A percentile compares a stretch with the other conserved stretches of the same genome.
Conservation (phyloP, 495 filamentous ascomycete genomes). For the Podospora conica region DNA sequence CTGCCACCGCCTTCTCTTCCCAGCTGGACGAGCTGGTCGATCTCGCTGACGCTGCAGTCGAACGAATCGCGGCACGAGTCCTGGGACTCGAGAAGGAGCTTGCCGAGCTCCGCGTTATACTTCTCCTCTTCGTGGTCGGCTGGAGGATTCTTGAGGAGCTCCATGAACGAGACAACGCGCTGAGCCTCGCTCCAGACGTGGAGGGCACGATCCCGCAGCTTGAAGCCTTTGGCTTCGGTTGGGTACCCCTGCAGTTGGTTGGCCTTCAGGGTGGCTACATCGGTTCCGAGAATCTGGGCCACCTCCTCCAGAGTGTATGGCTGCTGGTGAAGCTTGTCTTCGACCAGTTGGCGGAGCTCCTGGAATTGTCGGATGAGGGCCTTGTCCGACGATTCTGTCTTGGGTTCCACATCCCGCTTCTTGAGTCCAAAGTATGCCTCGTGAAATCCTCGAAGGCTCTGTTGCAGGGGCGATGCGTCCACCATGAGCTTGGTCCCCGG, state of each 20-base stretch:
- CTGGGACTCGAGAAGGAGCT: slow-evolving; percentile 84
- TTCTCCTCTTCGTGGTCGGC: slow-evolving; percentile 28
- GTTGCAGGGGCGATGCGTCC: slow-evolving; percentile 78
- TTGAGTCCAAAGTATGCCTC: slow-evolving; percentile 65
- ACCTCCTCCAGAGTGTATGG: neutral
- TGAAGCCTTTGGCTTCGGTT: slow-evolving; percentile 82
- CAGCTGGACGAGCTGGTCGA: slow-evolving; percentile 79
- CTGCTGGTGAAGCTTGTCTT: neutral
- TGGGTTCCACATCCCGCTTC: slow-evolving; percentile 30
- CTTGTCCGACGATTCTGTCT: neutral
- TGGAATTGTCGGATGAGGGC: neutral
- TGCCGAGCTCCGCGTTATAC: slow-evolving; percentile 67
- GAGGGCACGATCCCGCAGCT: slow-evolving; percentile 73
- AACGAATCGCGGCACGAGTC: slow-evolving; percentile 75
- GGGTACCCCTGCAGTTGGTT: slow-evolving; percentile 79
- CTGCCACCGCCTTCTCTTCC: slow-evolving; percentile 70
- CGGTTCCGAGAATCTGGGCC: neutral
- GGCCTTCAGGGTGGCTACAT: slow-evolving; percentile 57
- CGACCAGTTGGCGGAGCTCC: too few relatives aligned
- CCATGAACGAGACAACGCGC: slow-evolving; percentile 76
- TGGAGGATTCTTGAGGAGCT: slow-evolving; percentile 50
- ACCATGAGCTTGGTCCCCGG: slow-evolving; percentile 58
- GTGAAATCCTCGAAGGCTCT: slow-evolving; percentile 81
- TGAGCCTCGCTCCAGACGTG: slow-evolving; percentile 89
- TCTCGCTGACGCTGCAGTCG: slow-evolving; percentile 83